phyloP scores from a whole-genome alignment of 768 basidiomycete species.

The Lentinula guzmanii region DNA sequence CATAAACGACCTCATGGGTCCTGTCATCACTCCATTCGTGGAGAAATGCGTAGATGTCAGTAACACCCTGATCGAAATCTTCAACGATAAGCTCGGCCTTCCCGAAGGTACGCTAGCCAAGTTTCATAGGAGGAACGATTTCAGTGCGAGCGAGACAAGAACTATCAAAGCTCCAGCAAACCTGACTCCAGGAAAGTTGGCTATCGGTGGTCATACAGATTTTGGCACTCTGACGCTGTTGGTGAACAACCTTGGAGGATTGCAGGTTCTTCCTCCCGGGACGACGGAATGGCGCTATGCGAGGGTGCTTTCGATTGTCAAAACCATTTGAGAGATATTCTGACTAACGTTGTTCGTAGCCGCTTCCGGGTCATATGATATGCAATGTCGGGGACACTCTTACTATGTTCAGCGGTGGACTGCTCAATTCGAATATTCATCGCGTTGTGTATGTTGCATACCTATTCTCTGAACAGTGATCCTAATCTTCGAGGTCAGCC shows the following conservation, averaged over 20 bases:
- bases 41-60: conserved; percentile 25
- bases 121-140: conserved; percentile 26
- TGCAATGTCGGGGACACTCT: conserved; percentile 63
- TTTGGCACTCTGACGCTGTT: conserved; percentile 67
- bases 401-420: conserved; percentile 55
- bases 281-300: conserved; percentile 63
- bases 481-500: conserved; percentile 26
- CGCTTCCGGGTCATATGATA: conserved; percentile 49
- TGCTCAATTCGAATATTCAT: conserved; percentile 59
- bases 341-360: conserved; percentile 31
- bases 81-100: conserved; percentile 37
- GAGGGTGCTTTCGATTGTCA: conserved; percentile 35
- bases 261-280: conserved; percentile 63
- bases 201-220: conserved; percentile 55
- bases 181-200: conserved; percentile 20
- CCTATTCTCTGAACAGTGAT: no score
- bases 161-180: conserved; percentile 31
- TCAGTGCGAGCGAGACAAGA: conserved; percentile 37
- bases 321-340: neutral
- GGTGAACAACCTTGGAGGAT: conserved; percentile 63
- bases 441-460: conserved; percentile 43
- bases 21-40: conserved; percentile 19
- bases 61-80: conserved; percentile 32
- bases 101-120: conserved; percentile 30
- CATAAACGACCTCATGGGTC: conserved; percentile 31